A percentile compares a stretch with the other conserved stretches of the same genome.
Conservation (phyloP, 2,329 filamentous ascomycete species). For the Nigrospora oryzae region DNA sequence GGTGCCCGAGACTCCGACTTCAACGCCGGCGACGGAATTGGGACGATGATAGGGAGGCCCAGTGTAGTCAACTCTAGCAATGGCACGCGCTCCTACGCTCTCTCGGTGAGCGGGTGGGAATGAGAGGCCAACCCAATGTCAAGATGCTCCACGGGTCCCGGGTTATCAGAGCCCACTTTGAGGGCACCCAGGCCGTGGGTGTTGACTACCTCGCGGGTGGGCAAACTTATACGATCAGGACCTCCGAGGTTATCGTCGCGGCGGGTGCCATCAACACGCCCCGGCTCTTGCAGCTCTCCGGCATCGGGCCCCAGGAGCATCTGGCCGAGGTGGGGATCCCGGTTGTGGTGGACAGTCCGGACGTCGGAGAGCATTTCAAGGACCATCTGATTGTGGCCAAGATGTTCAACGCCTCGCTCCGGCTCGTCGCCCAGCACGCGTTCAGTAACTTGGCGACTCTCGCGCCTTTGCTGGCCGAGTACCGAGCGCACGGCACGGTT, state of each 20-base stretch:
- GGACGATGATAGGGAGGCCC: conserved; percentile 6
- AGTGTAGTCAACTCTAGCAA: conserved; percentile 5
- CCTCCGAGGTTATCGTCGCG: conserved; percentile 16
- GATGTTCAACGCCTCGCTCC: neutral
- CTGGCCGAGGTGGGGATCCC: conserved; percentile 15
- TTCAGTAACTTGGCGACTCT: neutral
- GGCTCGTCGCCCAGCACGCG: conserved; percentile 5
- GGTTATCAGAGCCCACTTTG: conserved; percentile 24
- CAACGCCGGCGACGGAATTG: conserved; percentile 9
- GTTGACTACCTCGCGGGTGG: conserved; percentile 22
- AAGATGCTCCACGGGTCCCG: conserved; percentile 14
- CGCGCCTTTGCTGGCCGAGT: neutral
- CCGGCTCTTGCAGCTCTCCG: conserved; percentile 20
- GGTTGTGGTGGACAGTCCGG: conserved; percentile 15
- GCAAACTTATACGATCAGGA: conserved; percentile 21
- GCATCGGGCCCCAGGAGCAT: conserved; percentile 14
- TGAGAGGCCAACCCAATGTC: conserved; percentile 5
- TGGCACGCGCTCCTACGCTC: conserved; percentile 9
- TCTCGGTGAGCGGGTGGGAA: conserved; percentile 7
- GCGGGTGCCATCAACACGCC: conserved; percentile 18
- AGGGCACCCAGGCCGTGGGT: conserved; percentile 19
- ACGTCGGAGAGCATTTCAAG: conserved; percentile 18
- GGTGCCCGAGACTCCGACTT: conserved; percentile 5
- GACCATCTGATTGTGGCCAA: conserved; percentile 6
- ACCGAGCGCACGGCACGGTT: neutral